phyloP scores from a whole-genome alignment of 2,329 filamentous ascomycete species.

The Aspergillus puulaauensis region DNA sequence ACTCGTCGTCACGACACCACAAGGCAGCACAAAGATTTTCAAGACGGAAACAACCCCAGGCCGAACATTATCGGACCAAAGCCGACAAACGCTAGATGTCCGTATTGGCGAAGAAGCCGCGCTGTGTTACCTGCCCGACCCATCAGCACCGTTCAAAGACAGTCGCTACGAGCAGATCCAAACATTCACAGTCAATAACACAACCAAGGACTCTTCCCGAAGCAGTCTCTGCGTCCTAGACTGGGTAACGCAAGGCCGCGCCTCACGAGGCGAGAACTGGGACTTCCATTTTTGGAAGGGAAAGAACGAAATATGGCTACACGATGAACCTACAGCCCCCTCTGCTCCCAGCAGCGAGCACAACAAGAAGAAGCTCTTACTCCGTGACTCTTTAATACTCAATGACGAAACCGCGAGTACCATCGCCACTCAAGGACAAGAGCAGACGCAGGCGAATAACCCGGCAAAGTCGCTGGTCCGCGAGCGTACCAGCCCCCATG shows the following conservation, averaged over 20 bases:
- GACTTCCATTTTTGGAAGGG: constrained; percentile 75
- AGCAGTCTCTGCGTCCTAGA: constrained; percentile 77
- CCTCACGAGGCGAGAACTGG: constrained; percentile 86
- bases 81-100: constrained; percentile 51
- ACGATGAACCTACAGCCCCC: constrained; percentile 20
- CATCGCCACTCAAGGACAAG: constrained; percentile 27
- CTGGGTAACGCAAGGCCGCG: constrained; percentile 89
- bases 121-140: constrained; percentile 75
- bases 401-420: constrained; percentile 52
- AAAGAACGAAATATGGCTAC: constrained; percentile 72
- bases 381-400: constrained; percentile 83
- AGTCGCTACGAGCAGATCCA: constrained; percentile 85
- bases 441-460: not conserved
- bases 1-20: constrained; percentile 60
- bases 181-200: constrained; percentile 63
- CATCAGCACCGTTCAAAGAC: constrained; percentile 83
- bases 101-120: constrained; percentile 50
- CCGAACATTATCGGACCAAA: constrained; percentile 35
- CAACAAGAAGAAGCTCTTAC: constrained; percentile 60
- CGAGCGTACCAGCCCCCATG: constrained; percentile 70
- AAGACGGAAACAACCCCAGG: constrained; percentile 62
- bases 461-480: constrained; percentile 27
- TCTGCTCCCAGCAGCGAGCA: not conserved
- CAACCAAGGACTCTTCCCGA: constrained; percentile 34
- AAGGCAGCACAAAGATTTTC: constrained; percentile 94